Evolutionary conservation across 2,329 filamentous ascomycete species (phyloP).

Genomic region (Kalaharituber pfeilii): DNA sequence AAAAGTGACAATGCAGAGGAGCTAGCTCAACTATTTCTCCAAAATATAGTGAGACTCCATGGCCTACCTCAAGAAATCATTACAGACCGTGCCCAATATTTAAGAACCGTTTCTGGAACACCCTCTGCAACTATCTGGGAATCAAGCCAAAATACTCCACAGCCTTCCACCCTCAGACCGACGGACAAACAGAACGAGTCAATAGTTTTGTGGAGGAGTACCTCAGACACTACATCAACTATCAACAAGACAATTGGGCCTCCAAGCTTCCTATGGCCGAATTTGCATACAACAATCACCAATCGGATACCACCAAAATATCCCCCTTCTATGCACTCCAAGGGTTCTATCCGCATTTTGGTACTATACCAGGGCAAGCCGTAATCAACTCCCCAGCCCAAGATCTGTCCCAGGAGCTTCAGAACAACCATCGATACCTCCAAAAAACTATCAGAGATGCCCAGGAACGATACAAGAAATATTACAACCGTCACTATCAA

Average conservation of each 20-base stretch:
- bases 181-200: conserved; percentile 21
- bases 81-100: neutral
- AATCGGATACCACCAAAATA: conserved; percentile 12
- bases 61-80: too few species aligned
- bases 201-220: conserved; percentile 23
- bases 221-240: conserved; percentile 18
- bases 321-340: conserved; percentile 16
- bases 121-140: neutral
- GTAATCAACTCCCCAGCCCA: neutral
- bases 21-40: too few species aligned
- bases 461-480: neutral
- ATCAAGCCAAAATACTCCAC: conserved; percentile 9
- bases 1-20: too few species aligned
- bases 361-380: too few species aligned
- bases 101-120: too few species aligned
- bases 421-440: neutral
- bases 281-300: conserved; percentile 19
- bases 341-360: conserved; percentile 4
- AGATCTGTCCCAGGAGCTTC: neutral
- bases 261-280: conserved; percentile 18
- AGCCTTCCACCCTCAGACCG: conserved; percentile 23
- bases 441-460: neutral
- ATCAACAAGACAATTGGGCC: conserved; percentile 21
- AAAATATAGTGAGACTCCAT: too few species aligned
- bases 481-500: neutral